Base-by-base conservation (phyloP, 345 rosid species). In the Aurinia saxatilis region DNA sequence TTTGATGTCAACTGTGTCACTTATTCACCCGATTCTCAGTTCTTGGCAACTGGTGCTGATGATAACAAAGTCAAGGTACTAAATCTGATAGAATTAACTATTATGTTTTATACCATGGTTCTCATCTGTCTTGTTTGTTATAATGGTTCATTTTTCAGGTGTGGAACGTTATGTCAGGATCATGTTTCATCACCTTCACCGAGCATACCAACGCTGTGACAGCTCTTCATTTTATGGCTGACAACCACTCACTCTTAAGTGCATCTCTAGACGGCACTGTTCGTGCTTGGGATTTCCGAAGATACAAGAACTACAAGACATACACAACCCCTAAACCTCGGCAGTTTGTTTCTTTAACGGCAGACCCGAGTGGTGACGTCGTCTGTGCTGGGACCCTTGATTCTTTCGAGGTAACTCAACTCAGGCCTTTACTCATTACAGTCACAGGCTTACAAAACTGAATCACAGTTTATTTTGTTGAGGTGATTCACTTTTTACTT, bases 221-320 rank as follows among this genome's bases (percentile, higher is more conserved):
- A 36, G 97, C 97, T 13, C 90, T 93, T 58, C 96, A 93, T 81
- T 93, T 93, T 66, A 80, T 79, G 90, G 88, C 99, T 72, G 91
- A 90, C 76, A 93, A 87, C 66, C 79, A 90, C 62, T 82, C 87
- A 38, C 95, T 93, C 51, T 76, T 90, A 48, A 93, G 96, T 44
- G 96, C 96, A 50, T 93, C 99, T 61, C 79, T 93, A 34, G 99
- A 90, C 68, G 97, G 99, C 21, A 93, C 97, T 58, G 95, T 93
- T 54, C 99, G 97, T 73, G 97, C 99, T 30, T 93, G 99, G 99
- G 99, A 93, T 83, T 81, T 93, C 70, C 68, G 80, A 49, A 95
- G 97, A 13, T 93, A 87, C 68, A 80, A 91, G 65, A 93, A 93
- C 73, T 93, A 87, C 74, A 85, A 96, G 79, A 90, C 96, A 57